A percentile compares a stretch with the other conserved stretches of the same genome.
phyloP scores from a whole-genome alignment of 352 stramenopile species.

The Hyaloperonospora arabidopsidis region DNA sequence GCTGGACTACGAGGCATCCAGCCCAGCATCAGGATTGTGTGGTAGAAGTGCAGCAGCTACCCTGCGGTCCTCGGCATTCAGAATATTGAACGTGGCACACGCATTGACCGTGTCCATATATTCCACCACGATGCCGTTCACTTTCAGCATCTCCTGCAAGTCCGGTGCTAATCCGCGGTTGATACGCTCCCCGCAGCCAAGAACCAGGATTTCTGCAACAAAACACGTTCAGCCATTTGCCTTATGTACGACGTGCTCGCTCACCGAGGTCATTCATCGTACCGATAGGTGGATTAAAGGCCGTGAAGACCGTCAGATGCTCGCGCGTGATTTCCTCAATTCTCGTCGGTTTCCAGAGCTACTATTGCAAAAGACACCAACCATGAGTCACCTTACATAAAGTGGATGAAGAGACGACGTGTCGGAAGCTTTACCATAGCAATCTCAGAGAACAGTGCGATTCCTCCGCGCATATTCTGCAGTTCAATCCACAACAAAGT shows the following conservation, averaged over 20 bases:
- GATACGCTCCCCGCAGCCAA: slow-evolving; percentile 65
- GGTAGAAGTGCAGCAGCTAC: slow-evolving; percentile 76
- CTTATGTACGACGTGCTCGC: neutral
- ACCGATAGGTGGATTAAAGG: slow-evolving; percentile 70
- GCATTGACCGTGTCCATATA: slow-evolving; percentile 81
- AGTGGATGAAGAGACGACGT: too few relatives aligned
- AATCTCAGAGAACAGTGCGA: slow-evolving; percentile 65
- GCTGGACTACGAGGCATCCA: slow-evolving; percentile 3
- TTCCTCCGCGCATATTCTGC: slow-evolving; percentile 74
- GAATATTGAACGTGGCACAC: slow-evolving; percentile 86
- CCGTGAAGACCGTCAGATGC: slow-evolving; percentile 64
- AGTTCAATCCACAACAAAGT: neutral
- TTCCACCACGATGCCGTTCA: slow-evolving; percentile 80
- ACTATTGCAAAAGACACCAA: neutral
- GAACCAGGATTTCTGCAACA: slow-evolving; percentile 62
- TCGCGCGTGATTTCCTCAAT: slow-evolving; percentile 80
- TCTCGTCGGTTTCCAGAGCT: slow-evolving; percentile 73
- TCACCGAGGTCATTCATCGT: neutral
- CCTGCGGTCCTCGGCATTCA: slow-evolving; percentile 85
- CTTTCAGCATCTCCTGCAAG: slow-evolving; percentile 69
- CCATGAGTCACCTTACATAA: too few relatives aligned
- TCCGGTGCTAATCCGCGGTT: slow-evolving; percentile 47
- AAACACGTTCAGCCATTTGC: slow-evolving; percentile 3
- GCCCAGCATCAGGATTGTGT: slow-evolving; percentile 37
- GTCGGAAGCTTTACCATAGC: slow-evolving; percentile 41